Evolutionary conservation across 768 basidiomycete genomes (phyloP).

Genomic region (Dendrothele bispora): DNA sequence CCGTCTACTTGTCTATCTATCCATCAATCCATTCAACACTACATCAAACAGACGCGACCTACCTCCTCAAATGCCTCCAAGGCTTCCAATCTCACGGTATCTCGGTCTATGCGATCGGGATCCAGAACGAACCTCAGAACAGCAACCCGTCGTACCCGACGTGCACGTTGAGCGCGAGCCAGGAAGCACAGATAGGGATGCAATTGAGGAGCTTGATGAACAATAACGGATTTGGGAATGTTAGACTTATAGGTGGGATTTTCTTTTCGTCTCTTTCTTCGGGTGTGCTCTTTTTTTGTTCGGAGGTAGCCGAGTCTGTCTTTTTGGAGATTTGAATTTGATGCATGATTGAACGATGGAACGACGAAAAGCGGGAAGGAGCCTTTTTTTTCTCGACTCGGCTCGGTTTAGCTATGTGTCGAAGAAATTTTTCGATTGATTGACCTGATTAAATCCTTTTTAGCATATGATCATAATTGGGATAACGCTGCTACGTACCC

Average conservation of each 20-base stretch:
- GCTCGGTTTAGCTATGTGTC: no score
- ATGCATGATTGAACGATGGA: no score
- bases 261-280: neutral
- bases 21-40: neutral
- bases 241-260: conserved; percentile 57
- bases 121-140: conserved; percentile 61
- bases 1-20: no score
- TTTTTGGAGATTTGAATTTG: no score
- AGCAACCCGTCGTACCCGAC: conserved; percentile 71
- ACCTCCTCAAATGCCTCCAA: conserved; percentile 71
- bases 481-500: conserved; percentile 62
- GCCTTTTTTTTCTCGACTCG: no score
- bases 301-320: no score
- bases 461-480: conserved; percentile 70
- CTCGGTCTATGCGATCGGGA: conserved; percentile 58
- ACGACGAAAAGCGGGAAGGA: no score
- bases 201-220: conserved; percentile 59
- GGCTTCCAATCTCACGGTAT: conserved; percentile 66
- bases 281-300: no score
- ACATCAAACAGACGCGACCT: conserved; percentile 61
- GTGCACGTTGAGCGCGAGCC: conserved; percentile 49
- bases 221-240: conserved; percentile 55
- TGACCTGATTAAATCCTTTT: no score
- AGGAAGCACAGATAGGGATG: conserved; percentile 60
- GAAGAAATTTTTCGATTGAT: neutral